These are phyloP conservation scores for Bathelium albidoporum DNA, from an alignment of 495 filamentous ascomycete genomes.

Conservation along the genomic window DNA sequence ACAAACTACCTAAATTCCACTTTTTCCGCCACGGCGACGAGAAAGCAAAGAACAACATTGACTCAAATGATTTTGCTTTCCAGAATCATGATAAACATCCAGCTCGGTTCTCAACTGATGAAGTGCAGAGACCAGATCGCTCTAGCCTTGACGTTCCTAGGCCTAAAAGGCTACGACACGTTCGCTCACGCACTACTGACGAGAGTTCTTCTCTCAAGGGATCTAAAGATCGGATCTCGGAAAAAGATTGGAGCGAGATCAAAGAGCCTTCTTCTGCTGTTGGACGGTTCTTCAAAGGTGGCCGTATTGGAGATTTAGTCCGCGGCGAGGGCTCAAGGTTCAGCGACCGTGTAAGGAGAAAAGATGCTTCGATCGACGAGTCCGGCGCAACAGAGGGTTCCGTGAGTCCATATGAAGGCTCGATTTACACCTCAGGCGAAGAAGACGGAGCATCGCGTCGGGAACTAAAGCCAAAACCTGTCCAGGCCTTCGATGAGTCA, in stretches of 20 bases:
- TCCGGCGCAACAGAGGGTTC: background rate
- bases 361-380: conserved; percentile 8
- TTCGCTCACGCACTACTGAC: background rate
- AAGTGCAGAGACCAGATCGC: conserved; percentile 4
- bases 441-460: background rate
- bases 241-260: conserved; percentile 8
- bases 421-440: background rate
- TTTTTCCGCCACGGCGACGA: conserved; percentile 21
- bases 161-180: conserved; percentile 8
- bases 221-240: background rate
- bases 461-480: background rate
- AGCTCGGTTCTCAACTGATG: conserved; percentile 8
- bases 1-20: conserved; percentile 20
- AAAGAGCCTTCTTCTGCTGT: conserved; percentile 23
- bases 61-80: conserved; percentile 22
- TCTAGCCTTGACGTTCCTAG: conserved; percentile 6
- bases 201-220: conserved; percentile 4
- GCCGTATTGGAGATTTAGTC: conserved; percentile 24
- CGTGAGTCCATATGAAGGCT: background rate
- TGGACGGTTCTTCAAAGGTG: conserved; percentile 28
- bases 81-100: conserved; percentile 5
- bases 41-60: conserved; percentile 20
- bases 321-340: conserved; percentile 24
- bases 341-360: conserved; percentile 25
- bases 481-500: background rate